Percentiles rank a stretch among this genome's conserved stretches.
Conservation (phyloP, 306 rosid species). For the Trifolium repens region DNA sequence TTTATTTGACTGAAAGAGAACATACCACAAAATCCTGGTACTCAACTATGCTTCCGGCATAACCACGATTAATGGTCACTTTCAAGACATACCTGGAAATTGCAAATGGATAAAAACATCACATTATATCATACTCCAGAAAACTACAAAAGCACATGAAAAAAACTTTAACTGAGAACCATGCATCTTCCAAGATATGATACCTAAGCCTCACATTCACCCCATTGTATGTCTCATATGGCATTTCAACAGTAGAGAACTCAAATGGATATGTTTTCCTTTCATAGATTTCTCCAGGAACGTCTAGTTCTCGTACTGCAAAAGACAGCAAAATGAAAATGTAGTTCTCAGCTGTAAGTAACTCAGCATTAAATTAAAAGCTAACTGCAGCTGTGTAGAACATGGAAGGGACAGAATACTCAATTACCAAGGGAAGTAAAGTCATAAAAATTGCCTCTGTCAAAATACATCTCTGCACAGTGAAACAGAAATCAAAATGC, state of each 20-base stretch:
- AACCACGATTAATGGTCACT: slow-evolving; percentile 93
- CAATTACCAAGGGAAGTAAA: slow-evolving; percentile 96
- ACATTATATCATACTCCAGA: slow-evolving; percentile 22
- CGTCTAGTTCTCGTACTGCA: slow-evolving; percentile 95
- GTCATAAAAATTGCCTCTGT: slow-evolving; percentile 95
- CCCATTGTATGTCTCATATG: slow-evolving; percentile 96
- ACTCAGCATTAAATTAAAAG: slow-evolving; percentile 29
- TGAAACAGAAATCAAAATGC: slow-evolving; percentile 43
- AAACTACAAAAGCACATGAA: slow-evolving; percentile 25
- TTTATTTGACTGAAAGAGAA: slow-evolving; percentile 23
- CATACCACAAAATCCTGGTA: slow-evolving; percentile 95
- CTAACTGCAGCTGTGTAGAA: neutral
- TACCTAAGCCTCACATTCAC: slow-evolving; percentile 97
- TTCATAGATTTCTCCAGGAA: slow-evolving; percentile 97
- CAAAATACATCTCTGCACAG: slow-evolving; percentile 93
- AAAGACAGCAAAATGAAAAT: slow-evolving; percentile 32
- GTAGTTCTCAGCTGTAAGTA: slow-evolving; percentile 20
- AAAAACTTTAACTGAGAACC: slow-evolving; percentile 1
- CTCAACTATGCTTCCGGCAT: slow-evolving; percentile 90
- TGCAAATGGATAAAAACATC: slow-evolving; percentile 39
- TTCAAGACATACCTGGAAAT: slow-evolving; percentile 85
- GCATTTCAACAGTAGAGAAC: slow-evolving; percentile 99
- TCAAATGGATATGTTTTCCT: slow-evolving; percentile 92
- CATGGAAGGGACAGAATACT: slow-evolving; percentile 40
- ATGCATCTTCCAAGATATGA: slow-evolving; percentile 39